A percentile compares a stretch with the other conserved stretches of the same genome.
Conservation (phyloP, 139 green algal genomes). For the Closterium sp. region DNA sequence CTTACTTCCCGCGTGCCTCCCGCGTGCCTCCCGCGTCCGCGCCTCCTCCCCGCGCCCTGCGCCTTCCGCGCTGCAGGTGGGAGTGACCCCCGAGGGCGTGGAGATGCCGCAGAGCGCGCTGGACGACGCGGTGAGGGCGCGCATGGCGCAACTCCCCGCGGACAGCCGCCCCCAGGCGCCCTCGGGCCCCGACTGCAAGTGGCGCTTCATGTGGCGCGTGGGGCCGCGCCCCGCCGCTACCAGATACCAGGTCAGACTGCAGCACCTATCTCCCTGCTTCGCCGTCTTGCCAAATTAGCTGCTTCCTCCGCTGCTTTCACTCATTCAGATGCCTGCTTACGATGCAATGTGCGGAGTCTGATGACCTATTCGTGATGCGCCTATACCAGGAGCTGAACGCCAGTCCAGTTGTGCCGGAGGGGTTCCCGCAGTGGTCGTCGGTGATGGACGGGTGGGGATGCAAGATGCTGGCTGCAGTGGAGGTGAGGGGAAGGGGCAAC, state of each 20-base stretch:
- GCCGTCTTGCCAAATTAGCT: background rate
- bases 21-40: background rate
- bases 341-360: background rate
- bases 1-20: too few species aligned
- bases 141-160: conserved; percentile 47
- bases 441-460: conserved; percentile 83
- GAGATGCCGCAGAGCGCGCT: conserved; percentile 71
- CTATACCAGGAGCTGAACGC: conserved; percentile 80
- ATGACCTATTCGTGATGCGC: background rate
- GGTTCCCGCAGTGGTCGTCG: conserved; percentile 73
- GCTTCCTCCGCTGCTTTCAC: background rate
- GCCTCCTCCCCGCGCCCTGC: background rate
- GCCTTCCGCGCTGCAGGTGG: background rate
- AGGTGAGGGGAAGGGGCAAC: background rate
- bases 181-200: conserved; percentile 76
- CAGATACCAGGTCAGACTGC: conserved; percentile 49
- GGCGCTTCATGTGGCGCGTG: conserved; percentile 84
- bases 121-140: conserved; percentile 51
- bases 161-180: conserved; percentile 57
- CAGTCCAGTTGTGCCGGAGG: conserved; percentile 59
- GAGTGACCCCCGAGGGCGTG: conserved; percentile 73
- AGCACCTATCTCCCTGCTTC: too few species aligned
- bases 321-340: background rate
- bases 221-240: conserved; percentile 64
- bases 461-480: conserved; percentile 60